Base-by-base conservation (phyloP, 257 asterid species). In the Solanum etuberosum region DNA sequence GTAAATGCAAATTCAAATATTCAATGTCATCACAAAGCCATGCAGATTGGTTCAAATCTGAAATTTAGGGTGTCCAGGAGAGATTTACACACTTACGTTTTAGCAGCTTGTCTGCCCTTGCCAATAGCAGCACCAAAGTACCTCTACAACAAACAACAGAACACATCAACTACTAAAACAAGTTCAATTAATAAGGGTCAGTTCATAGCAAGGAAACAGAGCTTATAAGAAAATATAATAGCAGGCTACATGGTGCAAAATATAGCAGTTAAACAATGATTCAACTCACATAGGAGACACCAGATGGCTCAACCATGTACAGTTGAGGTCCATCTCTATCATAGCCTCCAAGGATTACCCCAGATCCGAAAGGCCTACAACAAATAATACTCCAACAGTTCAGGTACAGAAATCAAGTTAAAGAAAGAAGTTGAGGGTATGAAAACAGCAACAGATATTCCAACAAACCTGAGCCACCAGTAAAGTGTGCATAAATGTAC, bases 111-210 rank as follows among this genome's bases (percentile, higher is more conserved):
- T 92, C 96, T 93, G 70, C 98, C 98, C 92, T 96, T 96, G 70
- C 99, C 99, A 88, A 95, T 96, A 84, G 99, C 95, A 87, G 98
- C 98, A 73, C 99, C 99, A 59, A 95, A 95, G 93, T 96, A 96
- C 91, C 98, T 93, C 99, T 96, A 87, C 83, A 87, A 83, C 59
- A 90, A 85, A 86, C 38, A 54, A 59, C 68, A 84, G 14, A 80
- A 70, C 48, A 54, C 42, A 88, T 86, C 71, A 90, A 57, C 29
- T 42, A 29, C 67, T 25, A 73, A 57, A 63, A 32, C 12, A 61
- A 18, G 42, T 63, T 16, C 38, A 68, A 16, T 16, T 5, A 4
- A 15, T 27, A 43, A 78, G n/a, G 63, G 63, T 54, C 63, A 54
- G 63, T 18, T n/a, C 63, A 54, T 18, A 54, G 85, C 38, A 29